Conservation (phyloP, 2,329 filamentous ascomycete genomes). For the Dichotomopilus funicola region DNA sequence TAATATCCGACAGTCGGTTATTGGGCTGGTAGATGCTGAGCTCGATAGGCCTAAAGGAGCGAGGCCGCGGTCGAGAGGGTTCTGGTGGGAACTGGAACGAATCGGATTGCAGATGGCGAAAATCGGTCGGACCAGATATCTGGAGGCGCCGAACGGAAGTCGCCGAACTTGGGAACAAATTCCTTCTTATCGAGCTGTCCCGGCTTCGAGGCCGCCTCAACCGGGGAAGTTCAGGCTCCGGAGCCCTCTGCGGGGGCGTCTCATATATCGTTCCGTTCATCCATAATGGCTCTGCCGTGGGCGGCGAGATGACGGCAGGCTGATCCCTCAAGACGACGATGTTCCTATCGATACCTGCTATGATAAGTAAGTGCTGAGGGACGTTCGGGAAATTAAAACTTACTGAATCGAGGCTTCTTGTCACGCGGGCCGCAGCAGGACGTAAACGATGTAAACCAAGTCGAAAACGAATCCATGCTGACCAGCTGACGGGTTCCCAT, state of each 20-base stretch:
- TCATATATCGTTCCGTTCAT: conserved; percentile 25
- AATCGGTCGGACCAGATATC: conserved; percentile 55
- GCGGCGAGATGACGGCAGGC: conserved; percentile 27
- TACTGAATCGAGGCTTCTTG: conserved; percentile 28
- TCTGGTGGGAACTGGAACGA: conserved; percentile 33
- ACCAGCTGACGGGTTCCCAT: conserved; percentile 21
- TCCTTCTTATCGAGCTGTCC: conserved; percentile 35
- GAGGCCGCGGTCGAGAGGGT: conserved; percentile 24
- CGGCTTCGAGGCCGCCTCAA: conserved; percentile 15
- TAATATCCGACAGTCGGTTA: conserved; percentile 47
- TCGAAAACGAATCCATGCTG: conserved; percentile 38
- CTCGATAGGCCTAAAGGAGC: conserved; percentile 49
- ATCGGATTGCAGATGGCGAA: conserved; percentile 50
- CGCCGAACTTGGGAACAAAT: conserved; percentile 39
- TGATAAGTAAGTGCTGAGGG: background rate
- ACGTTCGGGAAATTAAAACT: conserved; percentile 19
- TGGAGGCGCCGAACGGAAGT: conserved; percentile 41
- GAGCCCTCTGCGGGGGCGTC: conserved; percentile 29
- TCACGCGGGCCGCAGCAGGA: conserved; percentile 42
- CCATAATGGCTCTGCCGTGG: conserved; percentile 25
- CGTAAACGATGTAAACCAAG: conserved; percentile 42
- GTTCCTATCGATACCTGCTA: conserved; percentile 25
- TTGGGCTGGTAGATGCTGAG: conserved; percentile 46
- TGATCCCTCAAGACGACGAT: conserved; percentile 28
- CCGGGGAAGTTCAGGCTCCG: conserved; percentile 7